These are phyloP conservation scores for Clarireedia monteithiana DNA, from an alignment of 2,329 filamentous ascomycete genomes.

Conservation along the genomic window DNA sequence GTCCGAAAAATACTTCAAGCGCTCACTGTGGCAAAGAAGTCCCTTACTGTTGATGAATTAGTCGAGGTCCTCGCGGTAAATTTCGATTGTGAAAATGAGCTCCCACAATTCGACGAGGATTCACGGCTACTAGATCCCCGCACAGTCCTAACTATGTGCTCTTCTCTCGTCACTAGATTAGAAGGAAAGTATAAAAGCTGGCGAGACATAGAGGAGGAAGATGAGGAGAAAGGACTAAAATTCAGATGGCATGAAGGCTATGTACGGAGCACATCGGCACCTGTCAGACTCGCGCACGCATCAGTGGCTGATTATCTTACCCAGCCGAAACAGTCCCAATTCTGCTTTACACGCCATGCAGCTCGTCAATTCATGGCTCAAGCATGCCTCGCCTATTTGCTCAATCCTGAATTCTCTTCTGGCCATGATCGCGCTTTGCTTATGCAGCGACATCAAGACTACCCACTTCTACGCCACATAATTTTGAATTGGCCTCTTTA, in stretches of 20 bases:
- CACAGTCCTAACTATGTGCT: slow-evolving; percentile 20
- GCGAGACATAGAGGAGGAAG: neutral
- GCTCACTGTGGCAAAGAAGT: slow-evolving; percentile 18
- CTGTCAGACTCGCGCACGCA: slow-evolving; percentile 17
- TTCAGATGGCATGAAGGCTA: neutral
- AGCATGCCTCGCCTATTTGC: slow-evolving; percentile 15
- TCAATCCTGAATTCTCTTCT: slow-evolving; percentile 13
- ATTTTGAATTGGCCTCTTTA: slow-evolving; percentile 9
- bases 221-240: neutral
- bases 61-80: slow-evolving; percentile 28
- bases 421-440: neutral
- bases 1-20: slow-evolving; percentile 21
- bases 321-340: slow-evolving; percentile 10
- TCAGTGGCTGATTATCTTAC: slow-evolving; percentile 19
- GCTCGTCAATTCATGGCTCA: slow-evolving; percentile 15
- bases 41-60: slow-evolving; percentile 22
- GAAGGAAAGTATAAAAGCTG: neutral
- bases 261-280: neutral
- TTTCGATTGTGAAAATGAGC: slow-evolving; percentile 9
- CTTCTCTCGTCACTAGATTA: slow-evolving; percentile 13
- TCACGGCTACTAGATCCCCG: slow-evolving; percentile 29
- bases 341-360: slow-evolving; percentile 12
- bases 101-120: slow-evolving; percentile 28
- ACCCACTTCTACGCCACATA: slow-evolving; percentile 15
- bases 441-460: slow-evolving; percentile 1